Base-by-base conservation (phyloP, 2,329 filamentous ascomycete genomes). In the Furcasterigmium sp. region DNA sequence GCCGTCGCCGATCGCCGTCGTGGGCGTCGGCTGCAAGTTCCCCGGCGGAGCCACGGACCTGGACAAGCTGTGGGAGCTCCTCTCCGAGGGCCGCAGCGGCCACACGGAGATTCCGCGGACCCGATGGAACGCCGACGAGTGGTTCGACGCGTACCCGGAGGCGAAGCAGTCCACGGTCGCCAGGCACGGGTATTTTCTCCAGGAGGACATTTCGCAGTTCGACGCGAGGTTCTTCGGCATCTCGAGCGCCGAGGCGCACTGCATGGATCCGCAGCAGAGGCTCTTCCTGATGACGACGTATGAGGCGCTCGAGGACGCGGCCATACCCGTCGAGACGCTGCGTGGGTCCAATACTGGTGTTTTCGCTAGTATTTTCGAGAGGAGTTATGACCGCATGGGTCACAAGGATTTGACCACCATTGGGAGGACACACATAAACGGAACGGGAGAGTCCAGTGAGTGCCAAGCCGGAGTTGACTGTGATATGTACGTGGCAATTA, bases 221-320 rank as follows among this genome's bases (percentile, higher is more conserved):
- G 41, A 46, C 30, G 48, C 23, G 47, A 53, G 25, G 13, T 57
- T 56, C 44, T 57, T 56, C 39, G 43, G 42, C 29, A 51, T 53
- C 21, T 43, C 52, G 5, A 43, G 42, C 8, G 37, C 34, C 14
- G 54, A 56, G 15, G 52, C 49, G 3, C 44, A 49, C 4, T 53
- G 53, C 10, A 57, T 62, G 45, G 59, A 62, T 28, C 53, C 53
- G 11, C 54, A 57, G 40, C 54, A 59, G 43, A 48, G 60, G 8
- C 42, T 56, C 14, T 46, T 62, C 18, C 52, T 65, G 8, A 60
- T 64, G 39, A 48, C 52, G 26, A 53, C 54, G 17, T 61, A 58
- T 39, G 53, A 57, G 35, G 50, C 49, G 13, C 41, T 61, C 35
- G 54, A 56, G 44, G 54, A 53, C 29, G 47, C 49, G 10, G 50